These are phyloP conservation scores for Pyricularia sp. DNA, from an alignment of 2,329 filamentous ascomycete species.

Conservation along the genomic window DNA sequence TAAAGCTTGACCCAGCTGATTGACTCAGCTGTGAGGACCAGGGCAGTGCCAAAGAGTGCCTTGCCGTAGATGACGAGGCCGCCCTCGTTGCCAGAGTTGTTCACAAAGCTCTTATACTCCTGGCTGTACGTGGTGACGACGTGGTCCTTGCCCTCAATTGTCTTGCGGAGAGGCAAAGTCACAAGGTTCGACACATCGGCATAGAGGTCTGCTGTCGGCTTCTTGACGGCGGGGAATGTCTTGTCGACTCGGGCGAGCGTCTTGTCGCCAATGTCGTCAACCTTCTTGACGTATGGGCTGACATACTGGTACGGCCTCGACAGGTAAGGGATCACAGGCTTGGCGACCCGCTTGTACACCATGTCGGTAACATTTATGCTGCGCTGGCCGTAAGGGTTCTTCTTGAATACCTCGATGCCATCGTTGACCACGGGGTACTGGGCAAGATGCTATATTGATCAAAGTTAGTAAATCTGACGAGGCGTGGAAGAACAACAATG, in stretches of 20 bases:
- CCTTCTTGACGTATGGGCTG: constrained; percentile 71
- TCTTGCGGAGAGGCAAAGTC: constrained; percentile 49
- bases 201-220: constrained; percentile 59
- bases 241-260: constrained; percentile 57
- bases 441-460: constrained; percentile 54
- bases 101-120: constrained; percentile 50
- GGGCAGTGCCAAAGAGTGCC: constrained; percentile 53
- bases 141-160: constrained; percentile 47
- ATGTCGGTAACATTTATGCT: constrained; percentile 64
- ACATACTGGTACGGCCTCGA: constrained; percentile 69
- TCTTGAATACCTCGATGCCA: constrained; percentile 63
- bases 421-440: constrained; percentile 77
- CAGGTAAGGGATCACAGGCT: constrained; percentile 67
- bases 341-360: constrained; percentile 63
- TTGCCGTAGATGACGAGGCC: constrained; percentile 55
- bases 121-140: constrained; percentile 41
- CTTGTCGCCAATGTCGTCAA: constrained; percentile 64
- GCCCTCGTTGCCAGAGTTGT: constrained; percentile 45
- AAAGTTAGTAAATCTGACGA: not conserved
- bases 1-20: constrained; percentile 46
- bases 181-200: constrained; percentile 48
- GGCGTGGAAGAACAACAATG: too few relatives aligned
- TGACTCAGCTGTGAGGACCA: constrained; percentile 54
- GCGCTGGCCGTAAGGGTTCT: constrained; percentile 71
- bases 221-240: constrained; percentile 60